Base-by-base conservation (phyloP, 371 early-diverging fungal genomes). In the Basidiobolus heterosporus region DNA sequence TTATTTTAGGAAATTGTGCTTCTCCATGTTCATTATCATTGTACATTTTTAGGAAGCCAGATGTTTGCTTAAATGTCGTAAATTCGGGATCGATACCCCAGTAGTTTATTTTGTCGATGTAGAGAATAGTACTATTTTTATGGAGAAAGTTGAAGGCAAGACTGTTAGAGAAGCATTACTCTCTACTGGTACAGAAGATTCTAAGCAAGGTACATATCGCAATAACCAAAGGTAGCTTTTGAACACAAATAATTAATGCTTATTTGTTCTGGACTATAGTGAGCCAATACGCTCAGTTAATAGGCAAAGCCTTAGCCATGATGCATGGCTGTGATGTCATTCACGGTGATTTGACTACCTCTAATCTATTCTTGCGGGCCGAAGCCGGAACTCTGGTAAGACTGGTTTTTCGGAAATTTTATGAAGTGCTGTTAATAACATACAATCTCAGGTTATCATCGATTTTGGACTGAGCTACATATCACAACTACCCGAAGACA, bases 271-370 rank as follows among this genome's bases (percentile, higher is more conserved):
- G 17, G 30, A 21, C 7, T 20, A 30, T 5, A 30, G 30, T 30
- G 30, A 20, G 45, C 16, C 36, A 50, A 36, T 51, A 76, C 17
- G 78, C 78, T 41, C 44, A 59, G 36, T 58, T 55, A 16, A 74
- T 90, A 35, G 97, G 93, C 1, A 47, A 40, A 13, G 65, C 76
- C 1, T 50, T 99, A 22, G 84, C 82, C 4, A 60, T 60, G 51
- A 78, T 98, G 75, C 99, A 99, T 65, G 61, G 59, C 20, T 52
- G 70, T 22, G 85, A 91, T 56, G 71, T 98, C 23, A 68, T 98
- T 13, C 99, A 99, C 57, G 98, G 98, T 2, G 99, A 99, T 59
- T 63, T 98, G 58, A 99, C 99, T 1, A 94, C 98, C 0, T 93
- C 95, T 2, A 99, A 99, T 59, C 65, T 98, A 56, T 73, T 97